Evolutionary conservation across 2,329 filamentous ascomycete genomes (phyloP), one percentile per base, ranked within the genome.

Genomic region (Aureobasidium sp.): DNA sequence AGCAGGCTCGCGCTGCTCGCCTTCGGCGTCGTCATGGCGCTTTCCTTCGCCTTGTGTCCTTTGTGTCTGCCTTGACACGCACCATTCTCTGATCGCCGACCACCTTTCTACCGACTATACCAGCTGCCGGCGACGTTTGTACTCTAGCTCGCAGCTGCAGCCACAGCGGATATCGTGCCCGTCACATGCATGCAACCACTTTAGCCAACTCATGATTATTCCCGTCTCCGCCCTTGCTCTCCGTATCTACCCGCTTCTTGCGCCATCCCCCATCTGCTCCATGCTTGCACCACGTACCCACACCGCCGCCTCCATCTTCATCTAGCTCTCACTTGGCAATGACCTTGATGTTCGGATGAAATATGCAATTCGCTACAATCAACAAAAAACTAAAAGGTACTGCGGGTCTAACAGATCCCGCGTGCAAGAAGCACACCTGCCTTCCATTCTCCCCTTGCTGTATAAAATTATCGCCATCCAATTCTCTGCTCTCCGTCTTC

Each of bases 1-100:
- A 24, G 19, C 22, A 47, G 24, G 19, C 42, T 58, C 53, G 39
- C 39, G 29, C 45, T 47, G 22, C 29, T 57, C 53, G 42, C 27
- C 3, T 58, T 58, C 29, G 56, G 56, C 56, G 56, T 48, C 56
- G 56, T 59, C 56, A 59, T 59, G 56, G 44, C 56, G 31, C 37
- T 31, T 40, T 49, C n/a, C 5, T 39, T 22, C 8, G 29, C 24
- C 15, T 17, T 7, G 35, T 24, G 27, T 49, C 27, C 27, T 49
- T 15, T 42, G 37, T 33, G 15, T 37, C 15, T 27, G 14, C 29
- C 19, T n/a, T 37, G 40, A 47, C 54, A 37, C 5, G 11, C 29
- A 58, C 29, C 29, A 47, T 57, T 9, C 17, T 40, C 17, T 54
- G 6, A 11, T 52, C 37, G n/a, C 1, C 33, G 7, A 31, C 12